These are phyloP conservation scores for Pythium chondricola DNA, from an alignment of 352 stramenopile species.

Conservation along the genomic window DNA sequence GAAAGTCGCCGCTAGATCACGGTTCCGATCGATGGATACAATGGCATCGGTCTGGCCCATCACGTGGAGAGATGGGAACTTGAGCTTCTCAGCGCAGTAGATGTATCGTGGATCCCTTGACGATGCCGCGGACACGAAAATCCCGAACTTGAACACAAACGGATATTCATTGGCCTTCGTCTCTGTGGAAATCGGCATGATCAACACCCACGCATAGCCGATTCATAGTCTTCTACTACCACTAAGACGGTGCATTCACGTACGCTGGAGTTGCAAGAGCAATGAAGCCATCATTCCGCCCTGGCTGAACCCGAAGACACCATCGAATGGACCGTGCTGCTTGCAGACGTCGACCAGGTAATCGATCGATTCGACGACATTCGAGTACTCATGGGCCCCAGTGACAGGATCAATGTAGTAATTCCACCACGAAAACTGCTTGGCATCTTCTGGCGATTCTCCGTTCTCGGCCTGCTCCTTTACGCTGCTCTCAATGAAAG, in stretches of 20 bases:
- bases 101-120: conserved; percentile 39
- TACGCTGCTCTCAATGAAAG: too few relatives aligned
- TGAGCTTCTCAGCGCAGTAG: conserved; percentile 32
- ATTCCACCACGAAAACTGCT: conserved; percentile 72
- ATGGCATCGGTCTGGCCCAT: conserved; percentile 77
- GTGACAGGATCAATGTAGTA: conserved; percentile 43
- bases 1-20: conserved; percentile 50
- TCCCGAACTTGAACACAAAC: conserved; percentile 63
- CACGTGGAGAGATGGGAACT: conserved; percentile 70
- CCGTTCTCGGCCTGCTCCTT: conserved; percentile 7
- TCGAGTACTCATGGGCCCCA: conserved; percentile 32
- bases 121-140: conserved; percentile 61
- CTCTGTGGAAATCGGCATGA: conserved; percentile 13
- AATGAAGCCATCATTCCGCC: conserved; percentile 63
- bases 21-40: conserved; percentile 46
- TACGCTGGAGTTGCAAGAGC: conserved; percentile 68
- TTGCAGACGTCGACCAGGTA: conserved; percentile 57
- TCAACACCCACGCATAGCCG: too few relatives aligned
- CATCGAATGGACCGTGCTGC: conserved; percentile 78
- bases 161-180: conserved; percentile 37
- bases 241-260: too few relatives aligned
- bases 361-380: conserved; percentile 57
- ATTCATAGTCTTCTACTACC: too few relatives aligned
- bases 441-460: conserved; percentile 27
- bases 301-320: conserved; percentile 83